A percentile compares a stretch with the other conserved stretches of the same genome.
phyloP scores from a whole-genome alignment of 495 filamentous ascomycete genomes.

The Penicillium psychrofluorescens region DNA sequence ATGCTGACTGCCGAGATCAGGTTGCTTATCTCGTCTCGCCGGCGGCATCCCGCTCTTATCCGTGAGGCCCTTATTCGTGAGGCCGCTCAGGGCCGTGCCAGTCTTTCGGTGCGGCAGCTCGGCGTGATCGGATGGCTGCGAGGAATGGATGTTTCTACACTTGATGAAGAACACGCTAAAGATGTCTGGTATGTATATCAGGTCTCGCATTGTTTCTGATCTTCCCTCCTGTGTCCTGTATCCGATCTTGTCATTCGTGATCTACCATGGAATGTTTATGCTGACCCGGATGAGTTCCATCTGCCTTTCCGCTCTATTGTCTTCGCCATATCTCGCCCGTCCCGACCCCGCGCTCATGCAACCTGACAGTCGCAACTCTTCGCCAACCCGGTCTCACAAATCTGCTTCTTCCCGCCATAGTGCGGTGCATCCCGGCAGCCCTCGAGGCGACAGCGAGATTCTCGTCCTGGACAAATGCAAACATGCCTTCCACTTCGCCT shows the following conservation, averaged over 20 bases:
- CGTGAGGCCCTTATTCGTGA: no score
- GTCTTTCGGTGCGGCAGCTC: no score
- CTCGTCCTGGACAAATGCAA: conserved; percentile 25
- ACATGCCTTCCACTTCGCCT: conserved; percentile 26
- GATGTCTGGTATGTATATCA: no score
- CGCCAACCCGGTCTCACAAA: background rate
- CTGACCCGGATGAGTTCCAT: conserved; percentile 10
- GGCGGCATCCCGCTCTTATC: no score
- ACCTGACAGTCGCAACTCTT: background rate
- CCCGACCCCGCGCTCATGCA: conserved; percentile 12
- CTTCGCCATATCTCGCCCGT: conserved; percentile 13
- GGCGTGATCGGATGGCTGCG: no score
- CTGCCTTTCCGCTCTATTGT: conserved; percentile 20
- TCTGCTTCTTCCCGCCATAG: background rate
- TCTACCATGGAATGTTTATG: background rate
- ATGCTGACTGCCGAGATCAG: no score
- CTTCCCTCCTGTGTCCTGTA: background rate
- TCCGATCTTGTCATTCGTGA: background rate
- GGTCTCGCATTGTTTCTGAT: no score
- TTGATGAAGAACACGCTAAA: no score
- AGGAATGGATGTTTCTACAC: no score
- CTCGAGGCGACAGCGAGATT: conserved; percentile 5
- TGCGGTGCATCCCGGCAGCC: background rate
- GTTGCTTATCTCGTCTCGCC: no score
- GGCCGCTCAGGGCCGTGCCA: no score